Conservation (phyloP, 2,329 filamentous ascomycete genomes). For the Didymella segeticola region DNA sequence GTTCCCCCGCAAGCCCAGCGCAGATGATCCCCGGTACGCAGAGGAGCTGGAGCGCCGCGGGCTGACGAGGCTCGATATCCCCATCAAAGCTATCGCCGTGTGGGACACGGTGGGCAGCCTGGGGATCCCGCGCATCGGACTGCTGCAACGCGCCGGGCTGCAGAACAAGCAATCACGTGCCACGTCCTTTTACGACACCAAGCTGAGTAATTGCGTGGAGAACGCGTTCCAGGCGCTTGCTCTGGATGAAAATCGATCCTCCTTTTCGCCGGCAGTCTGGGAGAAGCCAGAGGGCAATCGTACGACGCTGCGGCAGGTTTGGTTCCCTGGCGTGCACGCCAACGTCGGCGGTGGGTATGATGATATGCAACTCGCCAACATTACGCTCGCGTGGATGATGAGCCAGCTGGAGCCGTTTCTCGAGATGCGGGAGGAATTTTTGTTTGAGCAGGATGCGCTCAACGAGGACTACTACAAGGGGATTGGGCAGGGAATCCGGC, state of each 20-base stretch:
- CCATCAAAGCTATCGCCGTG: constrained; percentile 55
- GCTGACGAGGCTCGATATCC: constrained; percentile 44
- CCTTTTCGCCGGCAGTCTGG: constrained; percentile 62
- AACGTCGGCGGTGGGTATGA: constrained; percentile 60
- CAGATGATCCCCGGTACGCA: constrained; percentile 51
- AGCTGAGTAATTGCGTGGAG: constrained; percentile 52
- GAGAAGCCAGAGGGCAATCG: constrained; percentile 54
- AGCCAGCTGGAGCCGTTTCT: constrained; percentile 57
- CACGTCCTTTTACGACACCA: constrained; percentile 59
- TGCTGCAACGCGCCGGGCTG: constrained; percentile 45
- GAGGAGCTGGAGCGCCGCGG: constrained; percentile 50
- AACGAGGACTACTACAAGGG: constrained; percentile 55
- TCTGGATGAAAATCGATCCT: constrained; percentile 59
- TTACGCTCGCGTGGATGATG: constrained; percentile 65
- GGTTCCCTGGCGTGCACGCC: constrained; percentile 63
- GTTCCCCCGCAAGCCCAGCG: constrained; percentile 56
- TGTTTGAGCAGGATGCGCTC: constrained; percentile 56
- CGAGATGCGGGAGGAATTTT: constrained; percentile 56
- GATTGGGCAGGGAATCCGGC: constrained; percentile 49
- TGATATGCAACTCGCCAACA: constrained; percentile 56
- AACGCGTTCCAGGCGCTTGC: constrained; percentile 64
- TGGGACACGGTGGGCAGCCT: constrained; percentile 59
- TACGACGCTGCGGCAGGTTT: constrained; percentile 60
- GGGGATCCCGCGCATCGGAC: constrained; percentile 55
- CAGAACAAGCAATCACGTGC: constrained; percentile 46